A percentile compares a stretch with the other conserved stretches of the same genome.
Evolutionary conservation across 1,284 basidiomycete genomes (phyloP).

Genomic region (Leccinum subfulvum): DNA sequence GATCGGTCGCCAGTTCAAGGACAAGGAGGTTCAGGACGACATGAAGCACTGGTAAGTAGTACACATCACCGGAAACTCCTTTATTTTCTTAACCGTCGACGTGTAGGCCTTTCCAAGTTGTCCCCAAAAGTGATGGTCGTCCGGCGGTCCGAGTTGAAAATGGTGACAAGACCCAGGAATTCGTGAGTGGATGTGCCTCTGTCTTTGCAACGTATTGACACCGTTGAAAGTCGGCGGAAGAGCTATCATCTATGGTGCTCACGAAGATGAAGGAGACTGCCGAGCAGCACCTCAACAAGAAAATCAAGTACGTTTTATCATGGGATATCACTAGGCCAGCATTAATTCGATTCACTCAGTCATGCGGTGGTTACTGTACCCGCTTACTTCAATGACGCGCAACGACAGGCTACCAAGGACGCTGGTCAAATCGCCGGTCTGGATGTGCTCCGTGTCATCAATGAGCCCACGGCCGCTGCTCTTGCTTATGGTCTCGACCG

Average conservation of each 20-base stretch:
- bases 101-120: constrained; percentile 79
- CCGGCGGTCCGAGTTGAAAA: constrained; percentile 83
- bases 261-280: constrained; percentile 97
- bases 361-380: constrained; percentile 92
- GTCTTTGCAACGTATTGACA: neutral
- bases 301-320: constrained; percentile 73
- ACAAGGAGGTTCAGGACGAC: constrained; percentile 92
- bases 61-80: rapidly evolving
- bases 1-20: constrained; percentile 91
- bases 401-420: constrained; percentile 97
- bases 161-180: constrained; percentile 63
- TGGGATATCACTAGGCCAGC: no score
- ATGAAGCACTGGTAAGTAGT: constrained; percentile 67
- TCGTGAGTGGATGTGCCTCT: constrained; percentile 45
- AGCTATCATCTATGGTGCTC: constrained; percentile 83
- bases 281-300: constrained; percentile 88
- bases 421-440: constrained; percentile 96
- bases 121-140: constrained; percentile 66
- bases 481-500: constrained; percentile 95
- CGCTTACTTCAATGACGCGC: constrained; percentile 99
- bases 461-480: constrained; percentile 97
- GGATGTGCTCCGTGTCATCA: constrained; percentile 97
- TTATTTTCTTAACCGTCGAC: constrained; percentile 1
- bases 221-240: constrained; percentile 67
- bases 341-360: constrained; percentile 37